Evolutionary conservation across 768 basidiomycete genomes (phyloP).

Genomic region (Porphyrellus cyaneotinctus): DNA sequence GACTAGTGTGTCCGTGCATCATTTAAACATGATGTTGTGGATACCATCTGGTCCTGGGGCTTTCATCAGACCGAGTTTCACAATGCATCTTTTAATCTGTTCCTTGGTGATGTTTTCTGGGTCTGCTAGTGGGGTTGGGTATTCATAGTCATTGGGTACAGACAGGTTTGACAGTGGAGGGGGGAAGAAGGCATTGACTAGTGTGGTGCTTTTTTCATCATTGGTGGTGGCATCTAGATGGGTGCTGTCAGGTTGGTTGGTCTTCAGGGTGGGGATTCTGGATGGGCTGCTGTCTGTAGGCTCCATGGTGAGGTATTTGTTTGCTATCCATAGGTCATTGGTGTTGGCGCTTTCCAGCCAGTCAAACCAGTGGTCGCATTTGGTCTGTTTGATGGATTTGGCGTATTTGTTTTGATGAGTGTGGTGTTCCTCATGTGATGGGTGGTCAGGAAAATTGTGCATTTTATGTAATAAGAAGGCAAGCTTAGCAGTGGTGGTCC

Average conservation of each 20-base stretch:
- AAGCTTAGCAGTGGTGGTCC: background rate
- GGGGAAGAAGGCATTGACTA: background rate
- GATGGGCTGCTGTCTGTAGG: background rate
- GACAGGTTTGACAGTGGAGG: background rate
- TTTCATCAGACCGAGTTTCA: background rate
- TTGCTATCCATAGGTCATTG: background rate
- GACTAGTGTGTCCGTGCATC: background rate
- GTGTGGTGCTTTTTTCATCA: background rate
- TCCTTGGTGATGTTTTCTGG: background rate
- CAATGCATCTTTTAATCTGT: background rate
- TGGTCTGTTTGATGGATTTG: background rate
- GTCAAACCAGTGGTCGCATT: conserved; percentile 5
- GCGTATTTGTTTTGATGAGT: background rate
- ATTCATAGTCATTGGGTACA: background rate
- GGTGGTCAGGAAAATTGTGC: background rate
- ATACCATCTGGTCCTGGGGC: background rate
- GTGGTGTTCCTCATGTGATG: background rate
- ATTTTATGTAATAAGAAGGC: background rate
- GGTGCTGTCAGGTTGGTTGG: background rate
- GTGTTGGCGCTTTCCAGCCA: conserved; percentile 4
- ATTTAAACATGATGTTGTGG: background rate
- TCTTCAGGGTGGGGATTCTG: conserved; percentile 4
- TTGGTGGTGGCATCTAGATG: background rate
- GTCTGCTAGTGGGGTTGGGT: background rate
- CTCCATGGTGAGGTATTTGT: background rate